Conservation (phyloP, 352 stramenopile genomes). For the Phytophthora multivora region DNA sequence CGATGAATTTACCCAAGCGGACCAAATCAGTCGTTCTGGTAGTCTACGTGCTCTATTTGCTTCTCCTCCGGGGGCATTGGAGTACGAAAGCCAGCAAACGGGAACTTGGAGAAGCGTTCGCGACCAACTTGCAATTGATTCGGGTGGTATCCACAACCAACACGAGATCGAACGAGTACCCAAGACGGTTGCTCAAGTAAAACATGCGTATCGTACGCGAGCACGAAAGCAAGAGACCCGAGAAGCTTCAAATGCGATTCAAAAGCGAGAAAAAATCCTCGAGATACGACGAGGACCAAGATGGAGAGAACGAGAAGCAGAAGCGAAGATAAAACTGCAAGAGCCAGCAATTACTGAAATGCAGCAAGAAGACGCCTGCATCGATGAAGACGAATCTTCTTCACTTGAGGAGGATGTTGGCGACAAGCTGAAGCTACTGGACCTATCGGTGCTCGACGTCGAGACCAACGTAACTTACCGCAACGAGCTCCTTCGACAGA, state of each 20-base stretch:
- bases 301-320: conserved; percentile 1
- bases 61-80: conserved; percentile 19
- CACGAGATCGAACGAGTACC: conserved; percentile 17
- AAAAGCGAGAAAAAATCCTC: conserved; percentile 12
- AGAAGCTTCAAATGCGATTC: conserved; percentile 20
- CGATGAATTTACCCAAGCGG: not conserved
- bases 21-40: not conserved
- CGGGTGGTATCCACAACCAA: not conserved
- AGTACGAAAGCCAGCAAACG: conserved; percentile 17
- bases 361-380: not conserved
- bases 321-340: conserved; percentile 9
- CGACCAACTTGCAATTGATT: not conserved
- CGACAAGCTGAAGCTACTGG: not conserved
- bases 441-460: conserved; percentile 23
- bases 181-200: conserved; percentile 50
- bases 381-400: not conserved
- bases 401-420: not conserved
- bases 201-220: conserved; percentile 43
- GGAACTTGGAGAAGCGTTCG: conserved; percentile 15
- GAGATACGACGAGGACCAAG: conserved; percentile 12
- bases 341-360: not conserved
- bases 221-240: conserved; percentile 39
- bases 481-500: conserved; percentile 36
- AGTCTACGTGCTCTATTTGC: conserved; percentile 25
- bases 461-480: conserved; percentile 23